Base-by-base conservation (phyloP, 371 early-diverging fungal genomes). In the Circinella umbellata region DNA sequence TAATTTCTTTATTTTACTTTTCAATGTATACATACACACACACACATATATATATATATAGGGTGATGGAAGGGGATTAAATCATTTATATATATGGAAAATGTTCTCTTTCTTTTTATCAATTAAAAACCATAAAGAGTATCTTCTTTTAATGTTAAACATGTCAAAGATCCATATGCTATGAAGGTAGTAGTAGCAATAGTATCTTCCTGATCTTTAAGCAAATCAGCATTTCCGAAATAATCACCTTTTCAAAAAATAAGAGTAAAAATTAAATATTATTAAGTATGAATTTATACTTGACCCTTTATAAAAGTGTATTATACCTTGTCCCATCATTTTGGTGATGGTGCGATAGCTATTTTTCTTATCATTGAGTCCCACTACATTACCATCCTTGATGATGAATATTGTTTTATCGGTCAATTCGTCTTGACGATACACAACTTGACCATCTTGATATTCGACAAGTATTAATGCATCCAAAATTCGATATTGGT, bases 401-500 rank as follows among this genome's bases (percentile, higher is more conserved):
- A 96, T 96, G 72, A 97, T 93, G 53, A 96, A 90, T 80, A 91
- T 93, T 72, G 92, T 93, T 71, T 82, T 84, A 67, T 91, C 86
- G 54, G 93, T 93, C 9, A 83, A 80, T 71, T 95, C 95, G 17
- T 95, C 34, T 57, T 34, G 27, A 65, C 78, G 79, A 57, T 96
- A 90, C 36, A 98, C 91, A 5, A 89, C 78, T 9, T 94, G 90
- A 42, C 86, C 89, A 71, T 94, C 93, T 36, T 88, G 80, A 83
- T 86, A 96, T n/a, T 84, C 77, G 7, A 93, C 89, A n/a, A 91
- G 85, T 75, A 95, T 95, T 17, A 98, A 82, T 7, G 95, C 93
- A 78, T 98, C 98, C 46, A 96, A 94, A 74, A 98, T 94, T 80
- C 95, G 95, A 81, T 94, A 94, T 61, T 93, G 88, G 75, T 97